These are phyloP conservation scores for Erigeron philadelphicus DNA, from an alignment of 140 eudicot genomes.

Conservation along the genomic window DNA sequence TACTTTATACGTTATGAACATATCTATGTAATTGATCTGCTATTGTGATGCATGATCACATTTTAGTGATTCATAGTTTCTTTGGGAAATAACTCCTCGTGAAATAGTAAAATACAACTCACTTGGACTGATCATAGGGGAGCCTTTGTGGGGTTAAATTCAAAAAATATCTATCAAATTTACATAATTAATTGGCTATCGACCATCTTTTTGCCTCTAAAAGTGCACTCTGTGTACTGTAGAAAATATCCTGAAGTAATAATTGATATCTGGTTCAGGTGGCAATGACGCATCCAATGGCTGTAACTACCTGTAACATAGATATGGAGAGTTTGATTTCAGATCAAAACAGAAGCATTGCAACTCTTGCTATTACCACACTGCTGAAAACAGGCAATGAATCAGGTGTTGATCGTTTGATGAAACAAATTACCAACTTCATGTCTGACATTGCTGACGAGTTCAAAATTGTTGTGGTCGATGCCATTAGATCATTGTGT, in stretches of 20 bases:
- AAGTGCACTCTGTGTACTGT: constrained; percentile 6
- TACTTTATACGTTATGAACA: too few relatives aligned
- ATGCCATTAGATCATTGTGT: constrained; percentile 92
- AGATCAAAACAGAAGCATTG: constrained; percentile 94
- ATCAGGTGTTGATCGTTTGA: constrained; percentile 92
- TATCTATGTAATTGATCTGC: too few relatives aligned
- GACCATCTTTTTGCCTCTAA: too few relatives aligned
- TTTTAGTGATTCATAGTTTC: too few relatives aligned
- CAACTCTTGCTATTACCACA: constrained; percentile 96
- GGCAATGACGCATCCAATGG: constrained; percentile 97
- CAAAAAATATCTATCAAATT: too few relatives aligned
- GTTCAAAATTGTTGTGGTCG: constrained; percentile 95
- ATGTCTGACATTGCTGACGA: constrained; percentile 99
- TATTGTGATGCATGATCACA: too few relatives aligned
- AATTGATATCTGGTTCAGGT: constrained; percentile 30
- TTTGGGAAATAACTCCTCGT: too few relatives aligned
- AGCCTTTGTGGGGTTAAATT: too few relatives aligned
- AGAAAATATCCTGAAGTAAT: background rate
- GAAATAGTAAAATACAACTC: too few relatives aligned
- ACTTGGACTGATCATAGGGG: too few relatives aligned
- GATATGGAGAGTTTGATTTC: constrained; percentile 97
- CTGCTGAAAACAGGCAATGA: constrained; percentile 94
- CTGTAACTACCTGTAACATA: constrained; percentile 88
- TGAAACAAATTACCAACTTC: constrained; percentile 94
- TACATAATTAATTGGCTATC: too few relatives aligned